Evolutionary conservation across 2,329 filamentous ascomycete species (phyloP).

Genomic region (Nemania abortiva): DNA sequence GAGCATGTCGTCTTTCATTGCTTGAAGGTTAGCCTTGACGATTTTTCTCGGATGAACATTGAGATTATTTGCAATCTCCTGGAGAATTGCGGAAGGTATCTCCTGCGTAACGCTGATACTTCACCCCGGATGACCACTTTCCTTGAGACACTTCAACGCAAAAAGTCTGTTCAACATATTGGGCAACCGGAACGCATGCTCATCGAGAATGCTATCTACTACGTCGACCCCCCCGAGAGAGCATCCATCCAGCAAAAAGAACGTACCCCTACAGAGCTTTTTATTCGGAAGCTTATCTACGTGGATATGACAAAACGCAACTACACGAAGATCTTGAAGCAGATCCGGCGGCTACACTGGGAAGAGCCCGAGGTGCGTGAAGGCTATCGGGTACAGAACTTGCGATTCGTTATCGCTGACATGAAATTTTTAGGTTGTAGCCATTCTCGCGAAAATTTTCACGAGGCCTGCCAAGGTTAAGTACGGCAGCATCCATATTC

Average conservation of each 20-base stretch:
- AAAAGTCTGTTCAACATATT: conserved; percentile 95
- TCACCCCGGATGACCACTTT: conserved; percentile 94
- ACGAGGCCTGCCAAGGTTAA: conserved; percentile 97
- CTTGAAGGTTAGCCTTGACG: conserved; percentile 95
- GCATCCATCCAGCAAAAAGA: conserved; percentile 97
- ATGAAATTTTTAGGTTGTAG: conserved; percentile 67
- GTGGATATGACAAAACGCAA: conserved; percentile 94
- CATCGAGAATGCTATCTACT: conserved; percentile 97
- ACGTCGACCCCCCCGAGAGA: conserved; percentile 93
- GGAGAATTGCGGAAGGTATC: conserved; percentile 95
- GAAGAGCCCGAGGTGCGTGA: conserved; percentile 82
- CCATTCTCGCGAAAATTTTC: conserved; percentile 88
- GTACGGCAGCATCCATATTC: conserved; percentile 94
- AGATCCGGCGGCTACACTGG: conserved; percentile 96
- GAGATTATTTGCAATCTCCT: conserved; percentile 97
- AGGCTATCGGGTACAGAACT: background rate
- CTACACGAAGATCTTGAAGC: conserved; percentile 92
- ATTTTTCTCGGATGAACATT: conserved; percentile 99
- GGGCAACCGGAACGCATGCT: conserved; percentile 97
- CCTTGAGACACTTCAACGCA: conserved; percentile 92
- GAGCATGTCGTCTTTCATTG: conserved; percentile 99
- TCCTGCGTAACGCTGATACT: conserved; percentile 92
- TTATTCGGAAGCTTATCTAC: conserved; percentile 92
- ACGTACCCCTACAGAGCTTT: conserved; percentile 90
- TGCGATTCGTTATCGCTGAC: conserved; percentile 17